Evolutionary conservation across 2,329 filamentous ascomycete genomes (phyloP), one percentile per base, ranked within the genome.

Genomic region (Aureobasidium sp.): DNA sequence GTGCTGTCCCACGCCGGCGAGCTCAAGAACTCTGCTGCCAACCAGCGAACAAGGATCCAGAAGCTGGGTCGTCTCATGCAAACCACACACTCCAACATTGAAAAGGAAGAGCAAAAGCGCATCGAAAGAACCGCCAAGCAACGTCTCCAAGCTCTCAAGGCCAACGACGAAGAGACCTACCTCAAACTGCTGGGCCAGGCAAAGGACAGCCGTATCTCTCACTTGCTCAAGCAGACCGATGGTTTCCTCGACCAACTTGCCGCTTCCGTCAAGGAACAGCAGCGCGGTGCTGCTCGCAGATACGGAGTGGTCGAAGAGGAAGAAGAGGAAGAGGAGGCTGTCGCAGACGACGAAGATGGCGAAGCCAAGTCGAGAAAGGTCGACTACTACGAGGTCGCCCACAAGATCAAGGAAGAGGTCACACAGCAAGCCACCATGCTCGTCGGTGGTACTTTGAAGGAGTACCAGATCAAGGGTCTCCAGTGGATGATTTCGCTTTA

Each of bases 401-500:
- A 99, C 82, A 90, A 91, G 66, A 84, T 97, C 78, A 92, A 94
- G 75, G 94, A 99, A 79, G 90, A 95, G 67, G 88, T 99, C 68
- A 88, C 84, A 0, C 81, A 82, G 64, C 94, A 99, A 72, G 90
- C 94, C 7, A 76, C 77, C 59, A 96, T 96, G 47, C 83, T 99
- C 64, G 91, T 97, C 65, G 94, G 94, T 73, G 94, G 94, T 72
- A 89, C 81, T 12, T 81, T 99, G 67, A 99, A 99, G 76, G 94
- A 99, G 74, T 99, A 99, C 76, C 94, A 99, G 78, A 68, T 99
- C 77, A 97, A 97, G 85, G 94, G 94, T 83, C 80, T 99, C 52
- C 93, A 99, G 75, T 99, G 94, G 94, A 99, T 99, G 94, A 87
- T 99, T 64, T 99, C 94, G 15, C 83, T 99, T 15, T 99, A 97